Conservation (phyloP, 352 stramenopile genomes). For the Pythium apleroticum region DNA sequence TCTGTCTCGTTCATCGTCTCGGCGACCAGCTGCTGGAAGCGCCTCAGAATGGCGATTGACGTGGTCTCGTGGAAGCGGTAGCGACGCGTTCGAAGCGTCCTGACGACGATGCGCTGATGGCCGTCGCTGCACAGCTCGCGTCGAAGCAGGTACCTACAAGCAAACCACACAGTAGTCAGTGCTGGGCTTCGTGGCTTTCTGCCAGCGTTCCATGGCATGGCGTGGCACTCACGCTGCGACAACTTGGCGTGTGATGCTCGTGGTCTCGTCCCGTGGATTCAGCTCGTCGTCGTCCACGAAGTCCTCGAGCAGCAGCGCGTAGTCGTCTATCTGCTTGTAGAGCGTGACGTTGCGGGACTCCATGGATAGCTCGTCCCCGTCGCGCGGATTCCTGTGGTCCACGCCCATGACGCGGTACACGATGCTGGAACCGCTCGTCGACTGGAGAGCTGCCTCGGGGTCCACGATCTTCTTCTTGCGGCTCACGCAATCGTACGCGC, state of each 20-base stretch:
- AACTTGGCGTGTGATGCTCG: background rate
- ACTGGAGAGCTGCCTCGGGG: background rate
- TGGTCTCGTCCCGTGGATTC: slow-evolving; percentile 8
- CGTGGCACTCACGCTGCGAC: slow-evolving; percentile 22
- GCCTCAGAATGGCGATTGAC: background rate
- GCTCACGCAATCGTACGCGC: slow-evolving; percentile 25
- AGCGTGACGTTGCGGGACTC: slow-evolving; percentile 25
- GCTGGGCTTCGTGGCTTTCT: background rate
- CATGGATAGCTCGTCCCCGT: slow-evolving; percentile 11
- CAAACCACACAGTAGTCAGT: background rate
- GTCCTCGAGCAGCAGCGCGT: slow-evolving; percentile 11
- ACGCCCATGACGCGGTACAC: slow-evolving; percentile 7
- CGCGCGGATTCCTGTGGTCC: background rate
- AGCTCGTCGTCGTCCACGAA: slow-evolving; percentile 19
- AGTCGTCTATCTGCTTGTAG: slow-evolving; percentile 24
- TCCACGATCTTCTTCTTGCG: slow-evolving; percentile 16
- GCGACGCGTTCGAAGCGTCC: slow-evolving; percentile 3
- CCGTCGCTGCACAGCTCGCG: slow-evolving; percentile 46
- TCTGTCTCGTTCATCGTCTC: background rate
- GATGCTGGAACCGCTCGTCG: background rate
- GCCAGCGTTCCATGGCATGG: too few relatives aligned
- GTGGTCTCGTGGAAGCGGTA: background rate
- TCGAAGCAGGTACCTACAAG: slow-evolving; percentile 25
- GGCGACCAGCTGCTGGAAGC: background rate
- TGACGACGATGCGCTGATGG: slow-evolving; percentile 29